Base-by-base conservation (phyloP, 495 filamentous ascomycete genomes). In the Trichoderma asperelloides region DNA sequence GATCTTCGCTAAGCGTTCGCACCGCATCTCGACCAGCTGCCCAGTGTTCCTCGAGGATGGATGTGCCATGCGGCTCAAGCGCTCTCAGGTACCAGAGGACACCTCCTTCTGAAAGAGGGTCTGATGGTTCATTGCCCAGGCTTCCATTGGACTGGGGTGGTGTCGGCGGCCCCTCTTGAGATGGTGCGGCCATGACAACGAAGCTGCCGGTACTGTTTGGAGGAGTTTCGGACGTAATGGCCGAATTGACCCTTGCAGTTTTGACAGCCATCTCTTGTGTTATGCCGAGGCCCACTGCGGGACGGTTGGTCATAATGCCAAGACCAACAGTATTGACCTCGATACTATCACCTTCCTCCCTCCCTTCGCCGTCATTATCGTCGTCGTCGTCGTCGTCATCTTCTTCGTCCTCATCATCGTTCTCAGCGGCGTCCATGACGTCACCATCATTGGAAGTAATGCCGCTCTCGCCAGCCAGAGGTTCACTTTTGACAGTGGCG, bases 41-140 rank as follows among this genome's bases (percentile, higher is more conserved):
- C 86, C 90, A 93, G 66, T 88, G 82, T 77, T 93, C 90, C 64
- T 92, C 89, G 12, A 72, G 75, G 1, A 76, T 78, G 0, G 77
- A 91, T 0, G 91, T 96, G 21, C 94, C 92, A 64, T 84, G 73
- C 0, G 89, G 90, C 45, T 94, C 86, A 71, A 95, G 94, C 13
- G 86, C 84, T 69, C 92, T 82, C 71, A 96, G 86, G 78, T 96
- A 97, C 92, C 93, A 96, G 13, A 90, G 88, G 8, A 94, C 82
- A 15, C 93, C 93, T 62, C 93, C 93, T 63, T 88, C 79, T 4
- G 84, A 81, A 40, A 95, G 77, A 5, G 83, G 78, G 21, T 86
- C 82, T 12, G 81, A 76, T 51, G 85, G 71, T 25, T 73, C 70
- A n/a, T 68, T 71, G 57, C 69, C 72, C 27, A 77, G 70, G 67